Evolutionary conservation across 768 basidiomycete species (phyloP), one percentile per base, ranked within the genome.

Genomic region (Tremella yokohamensis): DNA sequence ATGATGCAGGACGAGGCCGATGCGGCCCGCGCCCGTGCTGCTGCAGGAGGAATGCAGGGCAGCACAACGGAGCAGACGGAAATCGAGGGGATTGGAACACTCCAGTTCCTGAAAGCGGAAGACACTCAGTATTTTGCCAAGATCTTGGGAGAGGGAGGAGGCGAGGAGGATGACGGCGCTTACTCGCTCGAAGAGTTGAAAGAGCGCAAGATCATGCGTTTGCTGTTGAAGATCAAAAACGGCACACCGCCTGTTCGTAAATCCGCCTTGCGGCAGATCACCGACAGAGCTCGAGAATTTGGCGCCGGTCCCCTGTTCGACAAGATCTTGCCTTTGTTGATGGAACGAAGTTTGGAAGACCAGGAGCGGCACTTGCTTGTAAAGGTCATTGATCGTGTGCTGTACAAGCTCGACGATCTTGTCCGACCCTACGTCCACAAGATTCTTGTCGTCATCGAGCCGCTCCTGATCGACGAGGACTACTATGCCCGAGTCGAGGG

Each of bases 361-460:
- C 94, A 99, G 78, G 96, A 99, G 70, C 90, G 94, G 7, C 96
- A 99, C 79, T 78, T 99, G 47, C 83, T 98, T 57, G 96, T 98
- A 78, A 99, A 99, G 77, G 96, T 98, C 78, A 98, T 99, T 65
- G 96, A 98, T 75, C 89, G 94, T 57, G 90, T 99, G 2, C 81
- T 99, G 12, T 98, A 98, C 85, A 99, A 99, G 76, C 85, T 99
- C 38, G 96, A 99, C 70, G 96, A 99, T 72, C 86, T 98, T 44
- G 96, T 99, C 55, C 89, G 94, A 40, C 96, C 96, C 2, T 99
- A 98, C 73, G 93, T 98, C 4, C 96, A 99, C 83, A 98, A 98
- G 79, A 98, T 99, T 65, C 84, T 99, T 44, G 96, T 99, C 73
- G 96, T 98, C 77, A 99, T 99, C 67, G 96, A 99, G 79, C 96